Evolutionary conservation across 2,329 filamentous ascomycete species (phyloP).

Genomic region (Hypoxylon sp.): DNA sequence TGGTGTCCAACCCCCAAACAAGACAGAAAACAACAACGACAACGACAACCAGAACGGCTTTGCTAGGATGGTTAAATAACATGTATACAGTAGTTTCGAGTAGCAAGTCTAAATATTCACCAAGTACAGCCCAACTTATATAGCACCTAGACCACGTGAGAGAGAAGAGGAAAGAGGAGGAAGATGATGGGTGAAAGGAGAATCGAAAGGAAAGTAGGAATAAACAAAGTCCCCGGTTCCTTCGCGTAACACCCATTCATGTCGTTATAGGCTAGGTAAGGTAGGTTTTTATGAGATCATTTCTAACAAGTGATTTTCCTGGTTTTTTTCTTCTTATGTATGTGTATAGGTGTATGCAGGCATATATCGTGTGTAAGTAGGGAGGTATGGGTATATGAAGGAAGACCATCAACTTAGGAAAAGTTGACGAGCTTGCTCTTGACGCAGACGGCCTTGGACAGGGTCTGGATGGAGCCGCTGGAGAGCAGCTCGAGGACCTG

Average conservation of each 20-base stretch:
- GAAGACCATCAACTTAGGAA: too few relatives aligned
- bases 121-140: conserved; percentile 12
- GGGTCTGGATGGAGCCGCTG: conserved; percentile 58
- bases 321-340: too few relatives aligned
- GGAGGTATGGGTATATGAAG: too few relatives aligned
- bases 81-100: conserved; percentile 25
- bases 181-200: neutral
- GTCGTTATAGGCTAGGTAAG: too few relatives aligned
- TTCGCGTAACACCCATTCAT: neutral
- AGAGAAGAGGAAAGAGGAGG: neutral
- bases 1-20: neutral
- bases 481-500: conserved; percentile 64
- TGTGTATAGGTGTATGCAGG: neutral
- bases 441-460: conserved; percentile 56
- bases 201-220: neutral
- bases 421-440: conserved; percentile 55
- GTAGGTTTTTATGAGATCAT: neutral
- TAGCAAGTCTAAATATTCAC: conserved; percentile 18
- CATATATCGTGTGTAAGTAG: neutral
- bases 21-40: too few relatives aligned
- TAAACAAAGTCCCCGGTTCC: neutral
- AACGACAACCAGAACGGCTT: conserved; percentile 12
- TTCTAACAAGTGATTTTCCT: neutral
- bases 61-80: conserved; percentile 4
- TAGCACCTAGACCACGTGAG: conserved; percentile 1